Conservation (phyloP, 495 filamentous ascomycete genomes). For the Haplographium delicatum region DNA sequence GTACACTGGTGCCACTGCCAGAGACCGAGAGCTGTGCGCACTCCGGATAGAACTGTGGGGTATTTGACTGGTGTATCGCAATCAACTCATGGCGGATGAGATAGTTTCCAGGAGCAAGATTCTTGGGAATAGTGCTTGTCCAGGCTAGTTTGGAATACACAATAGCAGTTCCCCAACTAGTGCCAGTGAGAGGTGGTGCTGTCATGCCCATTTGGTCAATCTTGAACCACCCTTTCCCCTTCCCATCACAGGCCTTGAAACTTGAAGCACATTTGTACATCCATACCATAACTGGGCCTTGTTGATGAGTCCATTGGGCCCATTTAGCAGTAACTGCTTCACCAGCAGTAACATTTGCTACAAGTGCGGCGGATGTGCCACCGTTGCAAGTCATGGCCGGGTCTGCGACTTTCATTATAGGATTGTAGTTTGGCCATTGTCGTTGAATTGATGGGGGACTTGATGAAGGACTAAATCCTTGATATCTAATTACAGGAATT, state of each 20-base stretch:
- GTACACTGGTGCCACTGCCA: conserved; percentile 41
- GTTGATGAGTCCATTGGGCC: conserved; percentile 52
- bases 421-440: conserved; percentile 51
- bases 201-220: conserved; percentile 51
- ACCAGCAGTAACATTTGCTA: conserved; percentile 41
- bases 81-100: conserved; percentile 56
- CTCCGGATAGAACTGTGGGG: conserved; percentile 57
- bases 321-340: conserved; percentile 44
- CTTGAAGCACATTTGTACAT: conserved; percentile 45
- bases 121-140: conserved; percentile 44
- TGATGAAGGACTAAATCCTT: conserved; percentile 41
- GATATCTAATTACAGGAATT: conserved; percentile 29
- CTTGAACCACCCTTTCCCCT: conserved; percentile 50
- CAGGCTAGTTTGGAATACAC: conserved; percentile 44
- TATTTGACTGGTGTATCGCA: conserved; percentile 54
- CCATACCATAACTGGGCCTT: conserved; percentile 53
- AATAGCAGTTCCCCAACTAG: conserved; percentile 45
- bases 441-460: conserved; percentile 47
- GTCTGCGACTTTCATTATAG: conserved; percentile 36
- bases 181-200: conserved; percentile 38
- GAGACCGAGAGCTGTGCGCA: conserved; percentile 51
- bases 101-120: conserved; percentile 41
- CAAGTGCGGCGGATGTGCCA: conserved; percentile 40
- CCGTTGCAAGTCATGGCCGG: conserved; percentile 48
- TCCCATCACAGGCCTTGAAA: conserved; percentile 42